Evolutionary conservation across 257 asterid genomes (phyloP).

Genomic region (Linaria vulgaris): DNA sequence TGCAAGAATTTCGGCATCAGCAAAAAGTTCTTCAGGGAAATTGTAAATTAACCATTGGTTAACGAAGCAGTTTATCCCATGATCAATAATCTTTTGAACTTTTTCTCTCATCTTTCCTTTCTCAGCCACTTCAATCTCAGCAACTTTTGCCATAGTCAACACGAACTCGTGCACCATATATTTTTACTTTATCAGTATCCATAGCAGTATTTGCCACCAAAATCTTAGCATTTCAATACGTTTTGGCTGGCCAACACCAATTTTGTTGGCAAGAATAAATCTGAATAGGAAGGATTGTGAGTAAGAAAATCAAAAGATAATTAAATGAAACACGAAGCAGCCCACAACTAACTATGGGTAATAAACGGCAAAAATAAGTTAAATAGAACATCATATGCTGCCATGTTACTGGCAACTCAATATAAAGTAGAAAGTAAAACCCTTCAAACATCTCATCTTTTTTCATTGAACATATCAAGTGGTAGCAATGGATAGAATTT

Average conservation of each 20-base stretch:
- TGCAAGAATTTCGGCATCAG: conserved; percentile 94
- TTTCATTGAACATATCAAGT: neutral
- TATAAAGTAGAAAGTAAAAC: neutral
- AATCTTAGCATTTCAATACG: conserved; percentile 94
- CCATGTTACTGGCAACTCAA: neutral
- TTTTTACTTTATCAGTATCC: conserved; percentile 98
- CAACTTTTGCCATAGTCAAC: conserved; percentile 98
- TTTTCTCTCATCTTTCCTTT: conserved; percentile 92
- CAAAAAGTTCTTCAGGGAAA: conserved; percentile 95
- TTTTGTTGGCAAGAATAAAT: conserved; percentile 90
- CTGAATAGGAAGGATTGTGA: conserved; percentile 38
- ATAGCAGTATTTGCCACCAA: conserved; percentile 97
- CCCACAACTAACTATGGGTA: neutral
- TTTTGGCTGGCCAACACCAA: conserved; percentile 97
- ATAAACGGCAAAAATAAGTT: conserved; percentile 1
- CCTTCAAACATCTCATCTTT: neutral
- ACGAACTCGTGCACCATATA: conserved; percentile 97
- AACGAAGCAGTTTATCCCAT: conserved; percentile 92
- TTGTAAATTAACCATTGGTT: conserved; percentile 90
- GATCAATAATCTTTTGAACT: conserved; percentile 80
- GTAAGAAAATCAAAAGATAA: neutral
- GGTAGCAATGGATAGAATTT: neutral
- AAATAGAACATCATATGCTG: neutral
- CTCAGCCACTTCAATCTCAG: conserved; percentile 92
- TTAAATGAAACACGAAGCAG: neutral